Base-by-base conservation (phyloP, 164 flowering plant genomes). In the Chimonanthus salicifolius region DNA sequence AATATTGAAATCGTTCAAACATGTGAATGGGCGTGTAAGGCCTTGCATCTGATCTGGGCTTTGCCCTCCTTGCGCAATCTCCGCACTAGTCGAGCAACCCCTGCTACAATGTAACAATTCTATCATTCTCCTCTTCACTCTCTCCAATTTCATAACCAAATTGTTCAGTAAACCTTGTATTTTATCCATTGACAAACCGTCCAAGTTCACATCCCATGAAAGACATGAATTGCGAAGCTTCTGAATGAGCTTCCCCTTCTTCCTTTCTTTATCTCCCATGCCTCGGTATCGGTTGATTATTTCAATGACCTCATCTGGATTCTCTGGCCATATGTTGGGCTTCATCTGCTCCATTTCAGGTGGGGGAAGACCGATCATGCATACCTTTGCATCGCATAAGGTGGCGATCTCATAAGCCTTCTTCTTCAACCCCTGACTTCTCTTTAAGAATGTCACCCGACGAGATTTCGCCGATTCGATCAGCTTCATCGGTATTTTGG, bases 291-390 rank as follows among this genome's bases (percentile, higher is more conserved):
- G 60, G 10, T 54, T 16, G 60, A 54, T 54, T 11, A 54, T 54
- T 3, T 13, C 16, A n/a, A 58, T 13, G 62, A 58, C 62, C 62
- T 58, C 62, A 58, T 13, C 11, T n/a, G 4, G n/a, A n/a, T n/a
- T 58, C 62, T n/a, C 62, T 58, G n/a, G 62, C 62, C 62, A 58
- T 7, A 62, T 65, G 16, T 74, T 75, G 2, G 64, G 71, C 2
- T 68, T 0, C 18, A 7, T 0, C 69, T 65, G 16, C 67, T 65
- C 10, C 62, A n/a, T 58, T n/a, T 58, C 62, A 0, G 16, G 62
- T 2, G 2, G 62, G 11, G 11, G 16, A 58, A 13, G 16, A 58
- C n/a, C 0, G 62, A 58, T n/a, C 62, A 58, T 58, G 62, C 62
- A 58, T n/a, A 58, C 62, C 11, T 58, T n/a, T 4, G 16, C 16